Base-by-base conservation (phyloP, 495 filamentous ascomycete genomes). In the Entonaema liquescens region DNA sequence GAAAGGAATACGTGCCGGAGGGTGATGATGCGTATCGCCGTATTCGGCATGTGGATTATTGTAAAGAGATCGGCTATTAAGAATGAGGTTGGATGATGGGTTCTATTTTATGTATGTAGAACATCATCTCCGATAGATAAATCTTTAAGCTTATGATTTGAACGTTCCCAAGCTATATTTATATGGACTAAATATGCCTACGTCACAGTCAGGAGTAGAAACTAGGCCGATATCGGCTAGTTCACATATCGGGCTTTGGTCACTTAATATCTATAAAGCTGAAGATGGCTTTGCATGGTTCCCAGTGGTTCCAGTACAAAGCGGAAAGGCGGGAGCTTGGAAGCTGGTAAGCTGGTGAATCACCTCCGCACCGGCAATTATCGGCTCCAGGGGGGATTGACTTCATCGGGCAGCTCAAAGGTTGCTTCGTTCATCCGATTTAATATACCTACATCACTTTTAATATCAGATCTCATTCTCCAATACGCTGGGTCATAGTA, bases 261-360 rank as follows among this genome's bases (percentile, higher is more conserved):
- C n/a, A n/a, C n/a, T n/a, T n/a, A n/a, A n/a, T 15, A 55, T 28
- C 25, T 2, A 76, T 74, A 31, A 74, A 68, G 5, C 86, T 55
- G 17, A 15, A 21, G 54, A 44, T 19, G 3, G n/a, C 36, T 15
- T 15, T 36, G 12, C 12, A 36, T 13, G 11, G 36, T n/a, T n/a
- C n/a, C n/a, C n/a, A n/a, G 38, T 40, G 17, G 2, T 40, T 40
- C 38, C n/a, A n/a, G n/a, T 40, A 2, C 9, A 23, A 47, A 21
- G 9, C n/a, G 42, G 42, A n/a, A 47, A 47, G 42, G 17, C 42
- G 42, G 42, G 9, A 53, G 13, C 23, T 53, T 21, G 23, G 25
- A 40, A 59, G 50, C 1, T 31, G n/a, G n/a, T n/a, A n/a, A n/a
- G n/a, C n/a, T 56, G 28, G 29, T 29, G 35, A 58, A 25, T 21